Base-by-base conservation (phyloP, 2,329 filamentous ascomycete species). In the Colletotrichum costaricense region DNA sequence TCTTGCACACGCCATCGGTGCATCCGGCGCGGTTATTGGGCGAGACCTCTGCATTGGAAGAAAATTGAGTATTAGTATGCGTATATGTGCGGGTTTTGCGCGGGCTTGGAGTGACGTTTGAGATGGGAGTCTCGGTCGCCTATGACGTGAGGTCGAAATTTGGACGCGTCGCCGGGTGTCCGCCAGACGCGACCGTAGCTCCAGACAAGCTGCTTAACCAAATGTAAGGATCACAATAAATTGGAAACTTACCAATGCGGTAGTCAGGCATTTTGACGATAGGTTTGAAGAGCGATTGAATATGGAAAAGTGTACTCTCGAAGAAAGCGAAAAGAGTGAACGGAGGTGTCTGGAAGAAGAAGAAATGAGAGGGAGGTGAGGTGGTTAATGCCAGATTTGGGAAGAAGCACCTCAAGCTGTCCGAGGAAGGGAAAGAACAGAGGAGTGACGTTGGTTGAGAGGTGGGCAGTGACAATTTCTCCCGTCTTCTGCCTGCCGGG, bases 21-120 rank as follows among this genome's bases (percentile, higher is more conserved):
- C 95, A 98, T 63, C 86, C 90, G 66, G 95, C 94, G 72, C 95
- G 93, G 78, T 88, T 90, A 80, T 89, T 93, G 58, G 87, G 84
- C n/a, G 93, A 90, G 38, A 93, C 77, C 82, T 97, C 95, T 97
- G 78, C n/a, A 35, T 30, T 22, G 60, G 38, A 38, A 67, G 77
- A 55, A 77, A 73, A 38, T 19, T 49, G 42, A 30, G 6, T 42
- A 7, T 73, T 14, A 72, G 67, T 33, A 52, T 24, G 22, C n/a
- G 19, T 22, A 30, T 8, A 64, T n/a, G 22, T 19, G 67, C 56
- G n/a, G 69, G 63, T 63, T 67, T 63, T n/a, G 59, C 5, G 19
- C 14, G 22, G 24, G 22, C 26, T 22, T 22, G 33, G 5, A 16
- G 16, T 35, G 42, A 59, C 42, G 63, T 38, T 46, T 30, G 49